Percentiles rank a stretch among this genome's conserved stretches.
These are phyloP conservation scores for Eutrema heterophyllum DNA, from an alignment of 345 rosid genomes.

Conservation along the genomic window DNA sequence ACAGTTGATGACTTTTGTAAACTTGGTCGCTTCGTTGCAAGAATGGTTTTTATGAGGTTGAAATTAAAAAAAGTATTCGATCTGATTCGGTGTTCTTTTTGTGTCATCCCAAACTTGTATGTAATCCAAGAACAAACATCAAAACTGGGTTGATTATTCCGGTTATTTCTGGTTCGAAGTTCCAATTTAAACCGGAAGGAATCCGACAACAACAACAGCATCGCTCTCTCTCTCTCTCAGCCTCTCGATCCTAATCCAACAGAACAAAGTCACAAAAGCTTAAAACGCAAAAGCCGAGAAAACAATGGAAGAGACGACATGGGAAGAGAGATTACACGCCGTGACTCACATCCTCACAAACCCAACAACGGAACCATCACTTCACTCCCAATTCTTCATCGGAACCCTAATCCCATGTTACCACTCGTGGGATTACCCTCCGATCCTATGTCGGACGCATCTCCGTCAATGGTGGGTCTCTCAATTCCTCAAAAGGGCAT, in stretches of 20 bases:
- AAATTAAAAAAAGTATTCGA: not conserved
- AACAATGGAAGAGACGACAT: constrained; percentile 31
- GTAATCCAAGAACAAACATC: not conserved
- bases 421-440: constrained; percentile 74
- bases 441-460: constrained; percentile 39
- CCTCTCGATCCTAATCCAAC: constrained; percentile 5
- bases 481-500: constrained; percentile 49
- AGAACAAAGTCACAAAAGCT: not conserved
- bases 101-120: not conserved
- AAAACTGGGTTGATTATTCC: not conserved
- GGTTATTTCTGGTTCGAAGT: not conserved
- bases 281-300: not conserved
- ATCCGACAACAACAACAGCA: not conserved
- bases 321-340: constrained; percentile 31
- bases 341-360: constrained; percentile 30
- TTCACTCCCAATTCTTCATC: constrained; percentile 30
- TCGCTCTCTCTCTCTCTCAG: not conserved
- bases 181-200: not conserved
- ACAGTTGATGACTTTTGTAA: constrained; percentile 17
- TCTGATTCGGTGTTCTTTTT: not conserved
- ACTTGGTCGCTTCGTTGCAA: constrained; percentile 11
- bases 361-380: constrained; percentile 32
- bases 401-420: constrained; percentile 31
- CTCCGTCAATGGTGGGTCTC: constrained; percentile 51
- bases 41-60: constrained; percentile 4